phyloP scores from a whole-genome alignment of 179 eudicot species.

The Carnegiea gigantea region DNA sequence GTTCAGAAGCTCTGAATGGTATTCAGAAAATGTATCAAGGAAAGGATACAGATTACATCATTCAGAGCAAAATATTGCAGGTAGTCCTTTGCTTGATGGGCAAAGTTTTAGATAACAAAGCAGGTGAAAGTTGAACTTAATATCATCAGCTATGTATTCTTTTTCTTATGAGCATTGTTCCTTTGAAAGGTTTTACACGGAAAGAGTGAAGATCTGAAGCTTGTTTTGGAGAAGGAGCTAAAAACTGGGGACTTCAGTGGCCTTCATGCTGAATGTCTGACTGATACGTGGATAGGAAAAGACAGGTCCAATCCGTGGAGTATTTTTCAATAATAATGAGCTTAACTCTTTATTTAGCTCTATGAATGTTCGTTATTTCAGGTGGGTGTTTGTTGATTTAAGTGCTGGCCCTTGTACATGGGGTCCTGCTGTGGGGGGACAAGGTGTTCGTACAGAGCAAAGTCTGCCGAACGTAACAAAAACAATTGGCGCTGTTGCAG shows the following conservation, averaged over 20 bases:
- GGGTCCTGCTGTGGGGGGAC: slow-evolving; percentile 99
- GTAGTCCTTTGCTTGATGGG: slow-evolving; percentile 33
- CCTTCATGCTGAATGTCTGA: slow-evolving; percentile 84
- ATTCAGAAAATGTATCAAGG: slow-evolving; percentile 68
- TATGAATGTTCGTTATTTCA: slow-evolving; percentile 26
- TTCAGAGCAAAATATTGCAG: slow-evolving; percentile 78
- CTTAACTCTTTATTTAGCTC: slow-evolving; percentile 19
- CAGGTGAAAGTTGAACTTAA: slow-evolving; percentile 9
- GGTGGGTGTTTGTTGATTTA: slow-evolving; percentile 96
- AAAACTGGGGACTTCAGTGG: slow-evolving; percentile 74
- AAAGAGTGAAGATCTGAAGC: slow-evolving; percentile 71
- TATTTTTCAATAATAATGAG: neutral
- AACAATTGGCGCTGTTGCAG: slow-evolving; percentile 91
- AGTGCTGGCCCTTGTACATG: slow-evolving; percentile 97
- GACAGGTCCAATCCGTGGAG: slow-evolving; percentile 47
- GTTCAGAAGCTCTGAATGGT: slow-evolving; percentile 66
- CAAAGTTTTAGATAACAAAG: neutral
- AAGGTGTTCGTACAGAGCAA: slow-evolving; percentile 97
- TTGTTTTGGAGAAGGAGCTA: slow-evolving; percentile 53
- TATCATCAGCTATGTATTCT: slow-evolving; percentile 1
- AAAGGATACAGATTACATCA: slow-evolving; percentile 62
- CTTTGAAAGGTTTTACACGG: slow-evolving; percentile 57
- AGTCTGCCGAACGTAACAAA: slow-evolving; percentile 91
- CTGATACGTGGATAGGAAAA: slow-evolving; percentile 95
- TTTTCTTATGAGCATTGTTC: slow-evolving; percentile 23